These are phyloP conservation scores for Coelastrella sp. DNA, from an alignment of 139 green algal species.

Conservation along the genomic window DNA sequence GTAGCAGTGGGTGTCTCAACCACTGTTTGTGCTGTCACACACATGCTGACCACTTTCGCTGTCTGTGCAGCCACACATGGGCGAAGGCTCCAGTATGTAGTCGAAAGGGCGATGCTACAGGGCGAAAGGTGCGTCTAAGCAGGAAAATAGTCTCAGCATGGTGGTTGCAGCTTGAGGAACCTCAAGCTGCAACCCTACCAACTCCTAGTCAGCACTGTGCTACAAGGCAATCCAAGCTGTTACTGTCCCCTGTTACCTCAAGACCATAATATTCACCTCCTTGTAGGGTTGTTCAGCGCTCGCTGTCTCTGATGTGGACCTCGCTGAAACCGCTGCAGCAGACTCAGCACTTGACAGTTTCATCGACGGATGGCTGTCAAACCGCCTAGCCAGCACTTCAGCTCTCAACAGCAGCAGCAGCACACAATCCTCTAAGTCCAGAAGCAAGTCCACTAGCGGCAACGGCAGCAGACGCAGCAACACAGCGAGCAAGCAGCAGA, in stretches of 20 bases:
- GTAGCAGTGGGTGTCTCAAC: neutral
- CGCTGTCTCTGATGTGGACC: neutral
- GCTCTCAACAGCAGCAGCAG: neutral
- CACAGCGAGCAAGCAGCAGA: neutral
- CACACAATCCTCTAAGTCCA: too few relatives aligned
- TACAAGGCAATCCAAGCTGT: too few relatives aligned
- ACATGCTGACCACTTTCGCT: too few relatives aligned
- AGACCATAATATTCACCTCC: neutral
- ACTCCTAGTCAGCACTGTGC: too few relatives aligned
- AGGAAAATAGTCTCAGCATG: too few relatives aligned
- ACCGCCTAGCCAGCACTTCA: constrained; percentile 19
- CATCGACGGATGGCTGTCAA: constrained; percentile 35
- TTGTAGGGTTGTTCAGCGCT: neutral
- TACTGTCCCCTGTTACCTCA: too few relatives aligned
- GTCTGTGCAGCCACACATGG: too few relatives aligned
- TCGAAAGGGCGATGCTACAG: too few relatives aligned
- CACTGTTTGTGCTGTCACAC: neutral
- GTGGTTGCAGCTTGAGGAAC: too few relatives aligned
- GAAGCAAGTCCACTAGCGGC: neutral
- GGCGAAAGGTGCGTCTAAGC: too few relatives aligned
- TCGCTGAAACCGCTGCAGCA: neutral
- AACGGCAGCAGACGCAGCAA: neutral
- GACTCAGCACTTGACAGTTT: constrained; percentile 17
- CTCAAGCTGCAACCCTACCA: too few relatives aligned
- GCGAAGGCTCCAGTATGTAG: too few relatives aligned